These are phyloP conservation scores for Phialophora expanda DNA, from an alignment of 2,329 filamentous ascomycete species.

Conservation along the genomic window DNA sequence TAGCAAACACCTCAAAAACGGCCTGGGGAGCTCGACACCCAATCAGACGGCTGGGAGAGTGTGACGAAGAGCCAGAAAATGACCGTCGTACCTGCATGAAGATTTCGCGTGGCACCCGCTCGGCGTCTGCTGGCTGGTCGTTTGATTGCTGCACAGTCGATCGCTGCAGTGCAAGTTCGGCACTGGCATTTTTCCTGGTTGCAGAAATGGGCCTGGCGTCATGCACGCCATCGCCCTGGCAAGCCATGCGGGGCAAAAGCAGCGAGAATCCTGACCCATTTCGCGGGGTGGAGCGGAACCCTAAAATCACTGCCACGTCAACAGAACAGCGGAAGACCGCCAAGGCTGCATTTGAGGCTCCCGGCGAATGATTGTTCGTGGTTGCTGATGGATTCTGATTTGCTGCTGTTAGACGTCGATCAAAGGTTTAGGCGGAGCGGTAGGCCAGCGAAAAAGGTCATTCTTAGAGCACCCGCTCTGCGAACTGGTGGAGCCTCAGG, in stretches of 20 bases:
- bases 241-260: slow-evolving; percentile 42
- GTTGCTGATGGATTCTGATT: slow-evolving; percentile 33
- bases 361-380: slow-evolving; percentile 34
- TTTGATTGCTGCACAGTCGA: slow-evolving; percentile 39
- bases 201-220: slow-evolving; percentile 37
- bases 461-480: slow-evolving; percentile 18
- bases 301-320: slow-evolving; percentile 36
- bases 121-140: slow-evolving; percentile 21
- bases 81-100: slow-evolving; percentile 33
- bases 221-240: slow-evolving; percentile 36
- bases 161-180: slow-evolving; percentile 37
- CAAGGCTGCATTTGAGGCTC: slow-evolving; percentile 35
- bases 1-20: slow-evolving; percentile 15
- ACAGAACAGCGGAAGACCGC: slow-evolving; percentile 33
- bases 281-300: slow-evolving; percentile 44
- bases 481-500: slow-evolving; percentile 24
- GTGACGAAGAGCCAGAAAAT: slow-evolving; percentile 33
- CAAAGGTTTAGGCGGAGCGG: slow-evolving; percentile 26
- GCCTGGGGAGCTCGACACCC: slow-evolving; percentile 21
- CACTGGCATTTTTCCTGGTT: slow-evolving; percentile 31
- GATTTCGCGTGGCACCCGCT: slow-evolving; percentile 30
- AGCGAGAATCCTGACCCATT: slow-evolving; percentile 40
- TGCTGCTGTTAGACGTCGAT: slow-evolving; percentile 36
- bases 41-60: slow-evolving; percentile 28
- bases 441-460: slow-evolving; percentile 10